Evolutionary conservation across 2,329 filamentous ascomycete genomes (phyloP).

Genomic region (Ceratocystis alfenasii): DNA sequence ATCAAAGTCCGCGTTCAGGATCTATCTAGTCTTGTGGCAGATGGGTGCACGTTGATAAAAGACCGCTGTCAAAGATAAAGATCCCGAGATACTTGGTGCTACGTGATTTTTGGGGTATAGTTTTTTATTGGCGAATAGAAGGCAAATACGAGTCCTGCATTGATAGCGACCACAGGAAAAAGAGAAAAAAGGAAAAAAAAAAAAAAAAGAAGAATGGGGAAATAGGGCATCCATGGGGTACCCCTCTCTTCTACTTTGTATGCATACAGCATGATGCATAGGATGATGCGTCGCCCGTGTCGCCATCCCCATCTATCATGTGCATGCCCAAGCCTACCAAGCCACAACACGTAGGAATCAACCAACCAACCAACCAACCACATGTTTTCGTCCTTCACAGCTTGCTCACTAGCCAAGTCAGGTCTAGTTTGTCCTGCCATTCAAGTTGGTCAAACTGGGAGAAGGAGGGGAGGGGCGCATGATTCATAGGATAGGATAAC

Average conservation of each 20-base stretch:
- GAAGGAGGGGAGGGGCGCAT: too few species aligned
- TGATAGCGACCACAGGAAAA: background rate
- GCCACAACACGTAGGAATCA: background rate
- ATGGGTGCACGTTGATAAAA: background rate
- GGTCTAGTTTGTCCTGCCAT: background rate
- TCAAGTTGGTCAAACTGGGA: too few species aligned
- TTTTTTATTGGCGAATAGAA: background rate
- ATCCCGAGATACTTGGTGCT: background rate
- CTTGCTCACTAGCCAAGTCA: background rate
- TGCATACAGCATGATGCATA: conserved; percentile 16
- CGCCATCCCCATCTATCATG: background rate
- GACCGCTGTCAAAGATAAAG: background rate
- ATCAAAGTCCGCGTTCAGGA: too few species aligned
- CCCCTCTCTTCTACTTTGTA: conserved; percentile 4
- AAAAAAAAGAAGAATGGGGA: background rate
- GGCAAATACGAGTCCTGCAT: background rate
- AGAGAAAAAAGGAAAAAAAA: background rate
- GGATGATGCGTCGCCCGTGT: background rate
- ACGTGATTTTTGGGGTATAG: background rate
- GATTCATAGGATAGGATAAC: too few species aligned
- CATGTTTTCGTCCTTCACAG: background rate
- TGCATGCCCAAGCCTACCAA: background rate
- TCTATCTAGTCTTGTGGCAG: background rate
- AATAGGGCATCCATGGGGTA: too few species aligned
- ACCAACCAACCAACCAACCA: background rate